Evolutionary conservation across 2,329 filamentous ascomycete genomes (phyloP).

Genomic region (Colletotrichum costaricense): DNA sequence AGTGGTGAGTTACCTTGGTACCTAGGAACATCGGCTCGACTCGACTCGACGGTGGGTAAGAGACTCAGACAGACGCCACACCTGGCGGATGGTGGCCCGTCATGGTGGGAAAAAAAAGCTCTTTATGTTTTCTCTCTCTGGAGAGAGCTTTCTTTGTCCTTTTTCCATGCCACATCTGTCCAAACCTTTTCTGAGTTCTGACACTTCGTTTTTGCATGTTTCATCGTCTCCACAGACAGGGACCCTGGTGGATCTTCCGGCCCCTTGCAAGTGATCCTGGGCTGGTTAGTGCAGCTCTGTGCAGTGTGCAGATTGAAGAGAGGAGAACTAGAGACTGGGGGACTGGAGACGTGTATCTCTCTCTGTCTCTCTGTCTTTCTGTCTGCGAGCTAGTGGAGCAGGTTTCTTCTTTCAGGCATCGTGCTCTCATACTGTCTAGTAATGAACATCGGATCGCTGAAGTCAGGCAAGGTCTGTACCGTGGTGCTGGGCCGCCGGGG

Average conservation of each 20-base stretch:
- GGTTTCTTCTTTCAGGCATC: conserved; percentile 29
- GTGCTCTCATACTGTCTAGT: conserved; percentile 18
- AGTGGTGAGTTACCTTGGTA: too few relatives aligned
- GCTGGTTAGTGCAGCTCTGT: conserved; percentile 16
- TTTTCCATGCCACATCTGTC: conserved; percentile 14
- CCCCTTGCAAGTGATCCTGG: conserved; percentile 28
- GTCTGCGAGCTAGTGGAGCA: not conserved
- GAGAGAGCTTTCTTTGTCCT: conserved; percentile 24
- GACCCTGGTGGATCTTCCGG: conserved; percentile 22
- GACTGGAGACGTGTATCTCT: not conserved
- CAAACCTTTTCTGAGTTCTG: conserved; percentile 3
- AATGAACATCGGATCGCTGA: conserved; percentile 17
- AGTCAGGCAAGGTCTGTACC: conserved; percentile 26
- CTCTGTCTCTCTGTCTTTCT: not conserved
- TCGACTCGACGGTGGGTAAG: not conserved
- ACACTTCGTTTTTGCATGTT: conserved; percentile 33
- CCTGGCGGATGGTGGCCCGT: conserved; percentile 13
- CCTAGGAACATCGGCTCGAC: not conserved
- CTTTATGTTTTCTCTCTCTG: conserved; percentile 13
- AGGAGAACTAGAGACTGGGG: not conserved
- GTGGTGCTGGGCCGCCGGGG: conserved; percentile 30
- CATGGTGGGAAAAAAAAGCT: conserved; percentile 2
- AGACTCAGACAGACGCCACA: conserved; percentile 23
- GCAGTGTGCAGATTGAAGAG: conserved; percentile 3
- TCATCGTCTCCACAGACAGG: conserved; percentile 28